A percentile compares a stretch with the other conserved stretches of the same genome.
Evolutionary conservation across 345 rosid species (phyloP).

Genomic region (Pugionium cornutum): DNA sequence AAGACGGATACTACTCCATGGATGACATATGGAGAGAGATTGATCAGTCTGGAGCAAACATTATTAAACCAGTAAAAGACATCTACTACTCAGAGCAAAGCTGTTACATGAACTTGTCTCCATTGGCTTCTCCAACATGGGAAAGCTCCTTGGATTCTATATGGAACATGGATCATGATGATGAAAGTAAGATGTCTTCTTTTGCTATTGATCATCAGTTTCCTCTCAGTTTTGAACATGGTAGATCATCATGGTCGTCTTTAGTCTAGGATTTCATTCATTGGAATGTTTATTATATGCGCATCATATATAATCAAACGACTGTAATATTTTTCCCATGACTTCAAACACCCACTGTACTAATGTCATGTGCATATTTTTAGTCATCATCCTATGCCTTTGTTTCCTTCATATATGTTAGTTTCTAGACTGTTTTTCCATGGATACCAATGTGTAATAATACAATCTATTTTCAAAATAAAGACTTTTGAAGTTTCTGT

Average conservation of each 20-base stretch:
- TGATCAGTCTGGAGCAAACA: constrained; percentile 39
- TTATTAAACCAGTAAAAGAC: constrained; percentile 40
- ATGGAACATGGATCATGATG: constrained; percentile 65
- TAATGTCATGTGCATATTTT: constrained; percentile 15
- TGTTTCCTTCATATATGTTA: constrained; percentile 24
- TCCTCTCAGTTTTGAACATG: constrained; percentile 46
- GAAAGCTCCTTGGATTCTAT: constrained; percentile 54
- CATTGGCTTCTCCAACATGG: constrained; percentile 63
- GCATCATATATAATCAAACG: constrained; percentile 27
- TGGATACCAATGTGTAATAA: constrained; percentile 29
- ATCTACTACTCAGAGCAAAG: constrained; percentile 51
- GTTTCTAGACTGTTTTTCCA: constrained; percentile 25
- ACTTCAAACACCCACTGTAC: constrained; percentile 26
- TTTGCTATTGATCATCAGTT: constrained; percentile 43
- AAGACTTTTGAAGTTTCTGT: constrained; percentile 9
- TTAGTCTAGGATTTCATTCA: constrained; percentile 62
- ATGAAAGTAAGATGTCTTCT: constrained; percentile 64
- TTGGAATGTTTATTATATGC: constrained; percentile 48
- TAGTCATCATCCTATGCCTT: constrained; percentile 22
- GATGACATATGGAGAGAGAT: constrained; percentile 63
- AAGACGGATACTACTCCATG: constrained; percentile 59
- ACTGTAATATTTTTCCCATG: constrained; percentile 21
- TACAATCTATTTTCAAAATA: constrained; percentile 21
- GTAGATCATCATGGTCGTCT: constrained; percentile 42
- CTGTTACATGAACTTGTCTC: constrained; percentile 50